Base-by-base conservation (phyloP, 2,329 filamentous ascomycete species). In the Colletotrichum sp. region DNA sequence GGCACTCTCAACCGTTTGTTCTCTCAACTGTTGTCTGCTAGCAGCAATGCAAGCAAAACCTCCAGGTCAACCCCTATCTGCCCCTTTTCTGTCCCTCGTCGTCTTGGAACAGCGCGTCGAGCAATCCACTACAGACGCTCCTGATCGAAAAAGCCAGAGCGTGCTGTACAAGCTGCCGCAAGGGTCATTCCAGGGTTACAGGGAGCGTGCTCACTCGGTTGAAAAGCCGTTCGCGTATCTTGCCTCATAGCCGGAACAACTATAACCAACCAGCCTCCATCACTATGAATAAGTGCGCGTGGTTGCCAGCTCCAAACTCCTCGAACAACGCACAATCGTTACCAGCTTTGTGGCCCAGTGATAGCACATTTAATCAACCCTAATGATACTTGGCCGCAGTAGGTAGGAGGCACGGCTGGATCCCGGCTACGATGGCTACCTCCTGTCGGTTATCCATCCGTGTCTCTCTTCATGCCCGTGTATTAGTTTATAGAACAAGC, bases 401-500 rank as follows among this genome's bases (percentile, higher is more conserved):
- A 28, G 26, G 26, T 8, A 10, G 30, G 30, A 30, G 30, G 30
- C 30, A 30, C 30, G 9, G 30, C 9, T 44, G 16, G 8, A 10
- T n/a, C 9, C 8, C 16, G 8, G 16, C 16, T 8, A n/a, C 18
- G 16, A n/a, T 10, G 39, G 39, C 9, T 21, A 49, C 44, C n/a
- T 49, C 18, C 44, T 21, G 2, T 3, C n/a, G 3, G 1, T 8
- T 9, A 0, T 21, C 6, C 9, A 3, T 1, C n/a, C n/a, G 0
- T 13, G n/a, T 52, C 44, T 52, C 44, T 21, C 3, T 8, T 8
- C 2, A 52, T 21, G 3, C 3, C n/a, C 3, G 10, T 2, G 44
- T 52, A 21, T 21, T 13, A 2, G 7, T 49, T 3, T 21, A 1
- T 1, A 52, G n/a, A 4, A 49, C 8, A 52, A 52, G 44, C n/a